A percentile compares a stretch with the other conserved stretches of the same genome.
Evolutionary conservation across 306 rosid species (phyloP).

Genomic region (Morella rubra): DNA sequence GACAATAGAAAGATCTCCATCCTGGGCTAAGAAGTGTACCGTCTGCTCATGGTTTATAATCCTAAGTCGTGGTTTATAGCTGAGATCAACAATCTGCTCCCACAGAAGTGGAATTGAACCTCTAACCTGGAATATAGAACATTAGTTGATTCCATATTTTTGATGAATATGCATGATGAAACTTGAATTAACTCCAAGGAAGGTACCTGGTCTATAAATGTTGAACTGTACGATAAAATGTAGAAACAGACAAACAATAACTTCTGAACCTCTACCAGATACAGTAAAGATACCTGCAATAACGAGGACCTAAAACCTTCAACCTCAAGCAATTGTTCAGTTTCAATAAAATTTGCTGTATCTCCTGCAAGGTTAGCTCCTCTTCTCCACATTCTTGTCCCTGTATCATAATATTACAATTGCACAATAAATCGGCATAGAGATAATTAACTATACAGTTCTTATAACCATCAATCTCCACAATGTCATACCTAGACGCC

Average conservation of each 20-base stretch:
- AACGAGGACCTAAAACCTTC: slow-evolving; percentile 60
- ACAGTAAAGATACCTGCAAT: slow-evolving; percentile 60
- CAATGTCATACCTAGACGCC: slow-evolving; percentile 70
- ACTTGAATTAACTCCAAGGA: background rate
- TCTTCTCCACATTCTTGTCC: slow-evolving; percentile 99
- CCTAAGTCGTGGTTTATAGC: slow-evolving; percentile 80
- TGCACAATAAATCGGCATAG: slow-evolving; percentile 10
- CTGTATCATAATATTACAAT: slow-evolving; percentile 40
- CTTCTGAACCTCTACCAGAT: slow-evolving; percentile 19
- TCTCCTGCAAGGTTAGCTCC: slow-evolving; percentile 98
- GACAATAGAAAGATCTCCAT: slow-evolving; percentile 12
- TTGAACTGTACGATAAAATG: slow-evolving; percentile 11
- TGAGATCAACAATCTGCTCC: slow-evolving; percentile 98
- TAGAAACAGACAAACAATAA: slow-evolving; percentile 3
- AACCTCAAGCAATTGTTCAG: slow-evolving; percentile 81
- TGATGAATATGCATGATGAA: background rate
- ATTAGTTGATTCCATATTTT: background rate
- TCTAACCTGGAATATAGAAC: slow-evolving; percentile 60
- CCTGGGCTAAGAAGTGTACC: slow-evolving; percentile 39
- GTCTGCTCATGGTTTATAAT: slow-evolving; percentile 68
- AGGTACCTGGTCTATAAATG: background rate
- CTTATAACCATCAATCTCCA: slow-evolving; percentile 23
- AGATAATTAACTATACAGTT: background rate
- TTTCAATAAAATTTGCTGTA: slow-evolving; percentile 89
- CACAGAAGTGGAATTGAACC: slow-evolving; percentile 92